Conservation (phyloP, 2,329 filamentous ascomycete species). For the Paracoccidioides lutzii region DNA sequence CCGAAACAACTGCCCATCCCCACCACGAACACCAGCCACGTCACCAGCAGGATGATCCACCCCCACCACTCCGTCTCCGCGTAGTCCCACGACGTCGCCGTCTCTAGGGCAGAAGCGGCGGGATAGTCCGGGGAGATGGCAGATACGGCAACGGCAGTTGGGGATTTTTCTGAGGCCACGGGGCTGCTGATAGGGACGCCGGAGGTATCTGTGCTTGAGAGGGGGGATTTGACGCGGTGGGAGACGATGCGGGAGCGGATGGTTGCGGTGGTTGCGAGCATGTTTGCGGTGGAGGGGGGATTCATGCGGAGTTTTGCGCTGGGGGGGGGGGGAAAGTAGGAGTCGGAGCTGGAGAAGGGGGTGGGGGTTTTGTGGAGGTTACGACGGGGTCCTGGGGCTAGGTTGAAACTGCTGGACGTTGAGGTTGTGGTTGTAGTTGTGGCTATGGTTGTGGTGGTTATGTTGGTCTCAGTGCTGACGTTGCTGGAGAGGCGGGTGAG, state of each 20-base stretch:
- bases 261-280: slow-evolving; percentile 19
- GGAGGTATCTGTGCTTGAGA: slow-evolving; percentile 16
- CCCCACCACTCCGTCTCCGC: slow-evolving; percentile 96
- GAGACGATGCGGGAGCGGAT: slow-evolving; percentile 19
- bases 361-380: slow-evolving; percentile 20
- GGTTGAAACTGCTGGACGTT: background rate
- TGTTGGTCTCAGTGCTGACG: slow-evolving; percentile 17
- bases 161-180: background rate
- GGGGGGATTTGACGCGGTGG: slow-evolving; percentile 22
- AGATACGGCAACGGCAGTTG: slow-evolving; percentile 11
- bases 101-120: slow-evolving; percentile 31
- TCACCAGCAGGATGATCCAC: slow-evolving; percentile 80
- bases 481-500: slow-evolving; percentile 27
- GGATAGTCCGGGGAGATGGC: slow-evolving; percentile 19
- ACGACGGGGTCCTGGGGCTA: slow-evolving; percentile 4
- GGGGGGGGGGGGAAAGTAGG: slow-evolving; percentile 40
- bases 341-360: slow-evolving; percentile 48
- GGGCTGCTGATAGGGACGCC: too few species aligned
- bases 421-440: slow-evolving; percentile 1
- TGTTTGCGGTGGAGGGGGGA: slow-evolving; percentile 16
- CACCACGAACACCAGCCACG: slow-evolving; percentile 91
- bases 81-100: slow-evolving; percentile 58
- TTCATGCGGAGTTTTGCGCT: slow-evolving; percentile 17
- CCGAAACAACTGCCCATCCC: slow-evolving; percentile 94
- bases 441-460: slow-evolving; percentile 11